A percentile compares a stretch with the other conserved stretches of the same genome.
Conservation (phyloP, 2,329 filamentous ascomycete species). For the Nothopassalora personata region DNA sequence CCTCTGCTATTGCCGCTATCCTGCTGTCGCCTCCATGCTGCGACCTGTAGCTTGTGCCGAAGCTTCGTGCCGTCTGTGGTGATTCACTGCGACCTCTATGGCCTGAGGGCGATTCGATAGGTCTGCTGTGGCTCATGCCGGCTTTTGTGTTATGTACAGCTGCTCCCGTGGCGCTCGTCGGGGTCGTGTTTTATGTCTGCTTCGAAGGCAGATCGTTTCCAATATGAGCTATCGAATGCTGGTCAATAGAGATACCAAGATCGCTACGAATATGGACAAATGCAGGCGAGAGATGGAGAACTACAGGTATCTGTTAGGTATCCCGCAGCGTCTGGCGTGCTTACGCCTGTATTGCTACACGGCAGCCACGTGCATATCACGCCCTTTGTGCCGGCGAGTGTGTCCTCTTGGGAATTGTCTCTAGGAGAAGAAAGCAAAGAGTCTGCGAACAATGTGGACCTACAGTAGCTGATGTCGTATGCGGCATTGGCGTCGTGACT, state of each 20-base stretch:
- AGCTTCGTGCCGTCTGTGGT: conserved; percentile 19
- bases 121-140: not conserved
- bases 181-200: not conserved
- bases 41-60: conserved; percentile 28
- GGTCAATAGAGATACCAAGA: not conserved
- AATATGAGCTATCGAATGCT: not conserved
- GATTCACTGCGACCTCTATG: conserved; percentile 13
- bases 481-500: too few relatives aligned
- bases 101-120: not conserved
- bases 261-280: not conserved
- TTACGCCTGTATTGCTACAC: not conserved
- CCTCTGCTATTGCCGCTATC: conserved; percentile 28
- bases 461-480: too few relatives aligned
- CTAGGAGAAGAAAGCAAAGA: too few relatives aligned
- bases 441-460: too few relatives aligned
- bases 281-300: not conserved
- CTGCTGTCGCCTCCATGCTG: conserved; percentile 11
- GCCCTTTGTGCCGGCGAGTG: too few relatives aligned
- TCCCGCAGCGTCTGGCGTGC: not conserved
- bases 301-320: not conserved
- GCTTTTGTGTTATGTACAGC: not conserved
- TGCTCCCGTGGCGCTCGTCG: not conserved
- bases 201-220: not conserved
- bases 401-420: too few relatives aligned
- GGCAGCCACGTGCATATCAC: not conserved